Base-by-base conservation (phyloP, 2,329 filamentous ascomycete genomes). In the Colletotrichum higginsianum region DNA sequence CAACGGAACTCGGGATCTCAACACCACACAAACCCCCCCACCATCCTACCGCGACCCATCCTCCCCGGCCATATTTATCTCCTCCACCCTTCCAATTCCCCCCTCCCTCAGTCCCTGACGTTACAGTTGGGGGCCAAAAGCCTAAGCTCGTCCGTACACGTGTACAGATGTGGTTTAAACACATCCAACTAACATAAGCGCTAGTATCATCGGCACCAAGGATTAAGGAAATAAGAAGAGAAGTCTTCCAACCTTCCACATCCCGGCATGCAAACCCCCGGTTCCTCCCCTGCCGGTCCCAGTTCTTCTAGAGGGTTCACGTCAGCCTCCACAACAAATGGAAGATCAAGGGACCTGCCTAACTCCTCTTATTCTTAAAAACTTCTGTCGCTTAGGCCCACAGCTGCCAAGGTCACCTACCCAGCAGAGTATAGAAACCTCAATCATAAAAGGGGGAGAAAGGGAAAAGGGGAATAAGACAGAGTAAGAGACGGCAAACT, bases 181-280 rank as follows among this genome's bases (percentile, higher is more conserved):
- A 46, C 60, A 50, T 38, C 38, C 50, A 52, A 50, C 60, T 42
- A 61, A 52, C 49, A 44, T 5, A 23, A 35, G 49, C 61, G 61
- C 61, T 63, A 63, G 49, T 46, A 63, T 55, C 61, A 63, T 63
- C 61, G 61, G 53, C 61, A 50, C 18, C 61, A 53, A 63, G 61
- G 61, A 63, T 63, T 63, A 46, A 55, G n/a, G 23, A 40, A 44
- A 46, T 16, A 26, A 15, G 46, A 66, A 42, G 44, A 49, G 40
- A 53, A 46, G 30, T 50, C 30, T 46, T 42, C 38, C 38, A 38
- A n/a, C n/a, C 38, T 49, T 26, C 55, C 13, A 40, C 52, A 23
- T 38, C 30, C 47, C 35, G n/a, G 38, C n/a, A 18, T 62, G 56
- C 57, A 35, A 23, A 13, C 44, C 50, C 44, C 58, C n/a, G 8